Conservation (phyloP, 257 asterid species). For the Solanum corneliomulleri region DNA sequence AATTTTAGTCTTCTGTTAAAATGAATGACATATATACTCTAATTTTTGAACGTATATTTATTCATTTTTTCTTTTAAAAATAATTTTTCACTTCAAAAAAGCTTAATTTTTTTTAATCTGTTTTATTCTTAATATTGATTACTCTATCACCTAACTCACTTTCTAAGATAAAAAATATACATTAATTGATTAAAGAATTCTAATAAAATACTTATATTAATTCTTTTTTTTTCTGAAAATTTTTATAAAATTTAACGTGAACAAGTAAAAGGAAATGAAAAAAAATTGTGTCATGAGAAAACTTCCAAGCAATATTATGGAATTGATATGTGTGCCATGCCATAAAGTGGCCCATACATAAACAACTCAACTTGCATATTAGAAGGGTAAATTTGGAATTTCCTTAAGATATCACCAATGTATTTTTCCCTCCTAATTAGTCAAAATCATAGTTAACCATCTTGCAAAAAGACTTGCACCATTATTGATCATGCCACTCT, state of each 20-base stretch:
- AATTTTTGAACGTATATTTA: too few relatives aligned
- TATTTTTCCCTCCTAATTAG: not conserved
- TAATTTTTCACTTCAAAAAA: too few relatives aligned
- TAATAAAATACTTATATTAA: too few relatives aligned
- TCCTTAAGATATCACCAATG: not conserved
- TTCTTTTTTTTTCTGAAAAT: too few relatives aligned
- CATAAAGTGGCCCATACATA: not conserved
- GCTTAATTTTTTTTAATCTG: too few relatives aligned
- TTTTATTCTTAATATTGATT: too few relatives aligned
- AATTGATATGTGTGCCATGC: slow-evolving; percentile 8
- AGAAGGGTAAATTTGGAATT: not conserved
- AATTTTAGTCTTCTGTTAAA: too few relatives aligned
- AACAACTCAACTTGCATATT: not conserved
- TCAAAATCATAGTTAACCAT: slow-evolving; percentile 11
- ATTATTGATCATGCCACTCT: slow-evolving; percentile 7
- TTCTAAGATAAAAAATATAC: too few relatives aligned
- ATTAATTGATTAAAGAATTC: not conserved
- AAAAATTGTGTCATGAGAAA: not conserved
- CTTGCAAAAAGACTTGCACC: slow-evolving; percentile 20
- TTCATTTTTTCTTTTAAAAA: too few relatives aligned
- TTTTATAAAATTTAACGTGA: too few relatives aligned
- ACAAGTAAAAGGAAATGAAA: fast-evolving
- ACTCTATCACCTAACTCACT: not conserved
- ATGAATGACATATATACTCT: too few relatives aligned
- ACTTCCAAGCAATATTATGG: not conserved